Base-by-base conservation (phyloP, 1,284 basidiomycete species). In the Trametes pubescens region DNA sequence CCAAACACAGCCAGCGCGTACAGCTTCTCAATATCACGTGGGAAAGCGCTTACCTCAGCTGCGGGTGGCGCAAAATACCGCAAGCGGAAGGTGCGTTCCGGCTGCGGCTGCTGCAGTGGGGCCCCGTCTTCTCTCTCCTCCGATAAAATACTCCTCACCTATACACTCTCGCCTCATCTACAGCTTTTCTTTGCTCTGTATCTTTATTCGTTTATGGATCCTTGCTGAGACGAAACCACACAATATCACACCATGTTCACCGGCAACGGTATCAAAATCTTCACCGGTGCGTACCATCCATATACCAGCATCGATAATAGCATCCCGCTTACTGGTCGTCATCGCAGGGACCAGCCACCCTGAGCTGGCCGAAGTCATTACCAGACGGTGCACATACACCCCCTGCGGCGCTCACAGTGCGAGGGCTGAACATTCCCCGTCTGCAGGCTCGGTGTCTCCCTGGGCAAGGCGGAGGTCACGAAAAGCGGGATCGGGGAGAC, bases 401-500 rank as follows among this genome's bases (percentile, higher is more conserved):
- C 35, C 59, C 48, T 16, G 53, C 13, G 37, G 14, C 48, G 35
- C 29, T 11, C 59, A 18, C 16, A 29, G 24, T 22, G 11, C 51
- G 26, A 49, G 34, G 52, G 54, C 38, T 61, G 57, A 68, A 35
- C 64, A 26, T 51, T 34, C 32, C 34, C 44, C 44, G n/a, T 26
- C 24, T 59, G 32, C 78, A 95, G 95, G 66, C 89, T 97, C 72
- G 92, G 94, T 44, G 82, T 97, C 65, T 87, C 93, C 40, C 84
- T 97, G 62, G 91, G 91, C 61, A 90, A 90, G 70, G 93, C 94
- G 18, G 92, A 93, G 71, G 90, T 98, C 58, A 89, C 89, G 51
- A 89, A 91, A 75, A 97, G 94, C 74, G 93, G 93, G 18, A 93
- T 96, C 67, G 96, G 96, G 66, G 96, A 98, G 81, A 94, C 93